Evolutionary conservation across 495 filamentous ascomycete genomes (phyloP).

Genomic region (Neurospora sp.): DNA sequence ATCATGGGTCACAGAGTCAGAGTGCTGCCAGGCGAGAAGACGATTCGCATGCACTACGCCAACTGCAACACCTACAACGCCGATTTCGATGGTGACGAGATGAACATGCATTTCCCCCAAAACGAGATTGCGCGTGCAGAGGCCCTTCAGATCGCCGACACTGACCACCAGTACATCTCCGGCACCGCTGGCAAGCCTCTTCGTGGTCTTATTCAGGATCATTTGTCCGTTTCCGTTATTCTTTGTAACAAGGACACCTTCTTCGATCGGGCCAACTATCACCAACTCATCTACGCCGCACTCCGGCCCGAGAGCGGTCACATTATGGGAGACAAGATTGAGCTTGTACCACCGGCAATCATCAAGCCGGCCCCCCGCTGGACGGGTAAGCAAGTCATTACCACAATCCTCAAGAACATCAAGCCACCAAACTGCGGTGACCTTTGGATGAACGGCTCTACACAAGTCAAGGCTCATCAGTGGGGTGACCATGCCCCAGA

Average conservation of each 20-base stretch:
- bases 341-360: conserved; percentile 69
- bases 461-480: conserved; percentile 60
- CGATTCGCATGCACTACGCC: conserved; percentile 98
- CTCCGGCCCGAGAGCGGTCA: conserved; percentile 83
- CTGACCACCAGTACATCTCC: conserved; percentile 94
- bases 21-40: conserved; percentile 88
- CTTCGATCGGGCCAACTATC: conserved; percentile 79
- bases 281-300: conserved; percentile 83
- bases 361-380: conserved; percentile 73
- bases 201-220: conserved; percentile 96
- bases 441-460: conserved; percentile 68
- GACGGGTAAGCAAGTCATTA: conserved; percentile 98
- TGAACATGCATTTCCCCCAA: conserved; percentile 99
- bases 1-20: conserved; percentile 97
- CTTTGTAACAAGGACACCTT: conserved; percentile 90
- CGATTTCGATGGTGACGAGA: conserved; percentile 99
- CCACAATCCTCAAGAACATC: conserved; percentile 88
- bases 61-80: conserved; percentile 99
- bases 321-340: conserved; percentile 58
- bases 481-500: conserved; percentile 52
- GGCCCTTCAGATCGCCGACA: conserved; percentile 84
- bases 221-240: conserved; percentile 87
- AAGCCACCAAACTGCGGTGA: conserved; percentile 63
- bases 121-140: conserved; percentile 90
- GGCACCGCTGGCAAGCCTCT: conserved; percentile 90